These are phyloP conservation scores for Colletotrichum gigasporum DNA, from an alignment of 2,329 filamentous ascomycete species.

Conservation along the genomic window DNA sequence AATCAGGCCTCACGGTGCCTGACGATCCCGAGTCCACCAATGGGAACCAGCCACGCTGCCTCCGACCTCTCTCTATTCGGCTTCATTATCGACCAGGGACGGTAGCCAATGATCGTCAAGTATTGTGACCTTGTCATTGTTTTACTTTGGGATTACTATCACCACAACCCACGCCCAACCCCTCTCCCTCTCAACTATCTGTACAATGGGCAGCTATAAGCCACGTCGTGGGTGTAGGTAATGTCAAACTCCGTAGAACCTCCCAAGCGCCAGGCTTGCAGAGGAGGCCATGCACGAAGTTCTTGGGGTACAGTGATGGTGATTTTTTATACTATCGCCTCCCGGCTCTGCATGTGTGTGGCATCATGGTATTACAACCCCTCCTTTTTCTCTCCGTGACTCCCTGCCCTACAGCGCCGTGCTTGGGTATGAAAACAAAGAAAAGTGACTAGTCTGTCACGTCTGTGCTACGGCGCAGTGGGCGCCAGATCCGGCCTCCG, in stretches of 20 bases:
- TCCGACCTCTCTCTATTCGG: too few relatives aligned
- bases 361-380: constrained; percentile 21
- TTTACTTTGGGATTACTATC: constrained; percentile 3
- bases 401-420: constrained; percentile 10
- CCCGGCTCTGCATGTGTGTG: not conserved
- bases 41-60: not conserved
- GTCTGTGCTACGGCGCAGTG: constrained; percentile 15
- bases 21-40: not conserved
- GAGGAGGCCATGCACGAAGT: constrained; percentile 19
- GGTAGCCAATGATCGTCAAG: not conserved
- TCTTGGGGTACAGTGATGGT: constrained; percentile 1
- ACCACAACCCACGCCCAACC: not conserved
- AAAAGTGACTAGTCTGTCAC: constrained; percentile 15
- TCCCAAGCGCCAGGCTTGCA: constrained; percentile 33
- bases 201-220: constrained; percentile 3
- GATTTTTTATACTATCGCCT: constrained; percentile 9
- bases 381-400: not conserved
- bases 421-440: constrained; percentile 31
- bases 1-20: not conserved
- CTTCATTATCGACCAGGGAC: not conserved
- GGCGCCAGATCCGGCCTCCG: constrained; percentile 46
- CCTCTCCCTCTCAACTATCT: not conserved
- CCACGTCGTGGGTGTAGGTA: not conserved
- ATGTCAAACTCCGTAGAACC: not conserved
- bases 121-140: not conserved